Evolutionary conservation across 2,329 filamentous ascomycete species (phyloP).

Genomic region (Aspergillus awamori): DNA sequence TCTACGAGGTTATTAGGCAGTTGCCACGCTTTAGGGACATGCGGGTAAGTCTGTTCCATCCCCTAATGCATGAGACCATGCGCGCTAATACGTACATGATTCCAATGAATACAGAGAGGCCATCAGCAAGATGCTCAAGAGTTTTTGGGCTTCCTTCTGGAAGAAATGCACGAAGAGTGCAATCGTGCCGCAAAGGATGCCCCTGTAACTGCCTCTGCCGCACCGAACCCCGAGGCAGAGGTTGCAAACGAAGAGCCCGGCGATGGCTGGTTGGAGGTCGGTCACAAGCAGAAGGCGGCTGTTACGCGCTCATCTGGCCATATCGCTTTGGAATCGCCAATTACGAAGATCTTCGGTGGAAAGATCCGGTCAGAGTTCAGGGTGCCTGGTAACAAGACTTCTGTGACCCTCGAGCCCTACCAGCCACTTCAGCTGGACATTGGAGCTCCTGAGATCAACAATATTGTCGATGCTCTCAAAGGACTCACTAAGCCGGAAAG

Average conservation of each 20-base stretch:
- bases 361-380: slow-evolving; percentile 86
- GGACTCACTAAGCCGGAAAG: slow-evolving; percentile 81
- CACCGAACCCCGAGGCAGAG: slow-evolving; percentile 46
- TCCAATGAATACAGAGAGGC: slow-evolving; percentile 62
- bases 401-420: slow-evolving; percentile 89
- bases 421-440: slow-evolving; percentile 95
- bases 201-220: slow-evolving; percentile 28
- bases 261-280: slow-evolving; percentile 91
- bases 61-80: neutral
- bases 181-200: slow-evolving; percentile 69
- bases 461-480: slow-evolving; percentile 88
- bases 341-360: slow-evolving; percentile 94
- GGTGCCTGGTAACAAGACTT: slow-evolving; percentile 83
- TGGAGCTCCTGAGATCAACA: slow-evolving; percentile 79
- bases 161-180: slow-evolving; percentile 92
- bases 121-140: slow-evolving; percentile 98
- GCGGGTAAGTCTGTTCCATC: slow-evolving; percentile 63
- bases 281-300: slow-evolving; percentile 83
- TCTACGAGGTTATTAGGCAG: slow-evolving; percentile 88
- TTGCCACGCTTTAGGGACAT: slow-evolving; percentile 88
- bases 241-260: slow-evolving; percentile 47
- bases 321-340: slow-evolving; percentile 72
- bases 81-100: slow-evolving; percentile 7
- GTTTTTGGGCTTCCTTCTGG: slow-evolving; percentile 89
- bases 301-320: slow-evolving; percentile 84